Base-by-base conservation (phyloP, 1,139 yeast genomes). In the Pichia kudriavzevii region DNA sequence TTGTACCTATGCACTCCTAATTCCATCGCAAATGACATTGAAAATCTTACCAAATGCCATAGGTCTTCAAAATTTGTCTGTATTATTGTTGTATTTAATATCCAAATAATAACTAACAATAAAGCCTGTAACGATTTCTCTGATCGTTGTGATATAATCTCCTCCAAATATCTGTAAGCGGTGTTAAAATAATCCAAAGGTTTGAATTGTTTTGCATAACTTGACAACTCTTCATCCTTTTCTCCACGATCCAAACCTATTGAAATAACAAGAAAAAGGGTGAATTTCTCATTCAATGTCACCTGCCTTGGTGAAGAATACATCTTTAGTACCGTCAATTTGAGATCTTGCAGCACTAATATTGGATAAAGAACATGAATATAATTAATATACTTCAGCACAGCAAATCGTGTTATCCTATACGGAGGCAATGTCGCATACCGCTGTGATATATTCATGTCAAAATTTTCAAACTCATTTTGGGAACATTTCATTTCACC, bases 11-110 rank as follows among this genome's bases (percentile, higher is more conserved):
- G 52, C 5, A 44, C 44, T 3, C 52, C 52, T 27, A 48, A 34
- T 28, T 48, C 52, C 52, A 47, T 47, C 4, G 51, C 52, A 4
- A 48, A 34, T 2, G 53, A 45, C 49, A 48, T 45, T 21, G 46
- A 36, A 28, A 42, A 48, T 22, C 51, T 38, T 12, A 46, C 40
- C 31, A 48, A 26, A 26, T 47, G 46, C 52, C 52, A 48, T 22
- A 47, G 30, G 26, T 49, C 53, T 1, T 52, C 52, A 26, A 43
- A 40, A 33, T 48, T 50, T 24, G 46, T 47, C 16, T 43, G 38
- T 9, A 47, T 22, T 7, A 48, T 40, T 28, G 34, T 43, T 2
- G 49, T 41, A 27, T 42, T 41, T 7, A 44, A 31, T 34, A 44
- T 38, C 51, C 52, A 47, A 5, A 48, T 34, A 7, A 42, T 41